Evolutionary conservation across 176 grass and related monocot species (phyloP), one percentile per base, ranked within the genome.

Genomic region (Zizania latifolia): DNA sequence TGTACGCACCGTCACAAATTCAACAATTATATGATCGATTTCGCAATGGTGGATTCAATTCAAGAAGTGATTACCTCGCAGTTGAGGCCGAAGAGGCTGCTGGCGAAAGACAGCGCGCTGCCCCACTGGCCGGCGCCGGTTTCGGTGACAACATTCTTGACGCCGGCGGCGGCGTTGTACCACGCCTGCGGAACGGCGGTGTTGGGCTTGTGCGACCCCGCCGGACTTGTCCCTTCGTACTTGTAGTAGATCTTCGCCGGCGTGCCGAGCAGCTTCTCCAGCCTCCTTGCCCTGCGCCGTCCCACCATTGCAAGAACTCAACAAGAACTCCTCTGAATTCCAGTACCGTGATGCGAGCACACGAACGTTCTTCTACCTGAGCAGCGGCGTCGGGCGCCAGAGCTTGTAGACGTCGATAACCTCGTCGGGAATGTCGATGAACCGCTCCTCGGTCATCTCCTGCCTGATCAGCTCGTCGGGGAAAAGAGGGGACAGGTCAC

Each of bases 171-270:
- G 2, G 94, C 90, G 76, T 97, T 97, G 78, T 97, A 97, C 56
- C 62, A 97, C 14, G 88, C 94, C 79, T 98, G 94, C 0, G 94
- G 94, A 38, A 98, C 88, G n/a, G 94, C 94, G 1, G 94, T 98
- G 71, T 98, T 98, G 10, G 88, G 84, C 78, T 98, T 98, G 76
- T 98, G 94, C 15, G 94, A 98, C 26, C 94, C 94, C 23, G 91
- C 91, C 35, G 94, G 94, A 23, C 94, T 98, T 2, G 91, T 98
- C 59, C 94, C 94, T 43, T 98, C 94, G 31, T 98, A 98, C 78
- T 98, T 98, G 86, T 98, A 98, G 86, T 98, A 98, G 66, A 98
- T 98, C 67, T 83, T 93, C 61, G 94, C 94, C 41, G 94, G 94
- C 22, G 94, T 98, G 58, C 79, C 78, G 0, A 98, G 78, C 61